A percentile compares a stretch with the other conserved stretches of the same genome.
Evolutionary conservation across 495 filamentous ascomycete species (phyloP).

Genomic region (Glonium stellatum): DNA sequence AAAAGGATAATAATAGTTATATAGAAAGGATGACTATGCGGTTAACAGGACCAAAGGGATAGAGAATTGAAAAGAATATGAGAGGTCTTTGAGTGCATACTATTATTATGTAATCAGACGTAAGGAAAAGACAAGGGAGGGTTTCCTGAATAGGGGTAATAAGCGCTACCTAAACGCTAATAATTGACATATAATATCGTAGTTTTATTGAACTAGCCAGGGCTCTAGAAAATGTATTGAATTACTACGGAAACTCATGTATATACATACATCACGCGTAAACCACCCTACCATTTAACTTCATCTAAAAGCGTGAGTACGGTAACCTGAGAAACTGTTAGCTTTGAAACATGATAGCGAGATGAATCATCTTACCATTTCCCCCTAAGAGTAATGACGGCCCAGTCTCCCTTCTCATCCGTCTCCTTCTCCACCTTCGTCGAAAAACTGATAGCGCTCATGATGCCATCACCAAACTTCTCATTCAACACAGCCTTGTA

Average conservation of each 20-base stretch:
- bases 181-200: no score
- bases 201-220: no score
- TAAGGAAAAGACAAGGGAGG: no score
- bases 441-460: slow-evolving; percentile 92
- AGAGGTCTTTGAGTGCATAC: no score
- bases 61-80: no score
- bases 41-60: no score
- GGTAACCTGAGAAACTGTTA: slow-evolving; percentile 30
- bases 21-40: no score
- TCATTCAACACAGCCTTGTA: slow-evolving; percentile 97
- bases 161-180: no score
- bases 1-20: no score
- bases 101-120: no score
- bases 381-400: slow-evolving; percentile 80
- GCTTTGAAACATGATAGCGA: not conserved
- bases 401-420: slow-evolving; percentile 81
- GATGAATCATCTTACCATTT: slow-evolving; percentile 67
- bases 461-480: slow-evolving; percentile 98
- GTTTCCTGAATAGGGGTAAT: no score
- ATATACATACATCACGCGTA: not conserved
- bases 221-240: no score
- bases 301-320: slow-evolving; percentile 35
- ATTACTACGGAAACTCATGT: not conserved
- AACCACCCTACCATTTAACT: not conserved
- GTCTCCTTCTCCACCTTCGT: slow-evolving; percentile 95